Conservation (phyloP, 257 asterid species). For the Verbascum thapsus region DNA sequence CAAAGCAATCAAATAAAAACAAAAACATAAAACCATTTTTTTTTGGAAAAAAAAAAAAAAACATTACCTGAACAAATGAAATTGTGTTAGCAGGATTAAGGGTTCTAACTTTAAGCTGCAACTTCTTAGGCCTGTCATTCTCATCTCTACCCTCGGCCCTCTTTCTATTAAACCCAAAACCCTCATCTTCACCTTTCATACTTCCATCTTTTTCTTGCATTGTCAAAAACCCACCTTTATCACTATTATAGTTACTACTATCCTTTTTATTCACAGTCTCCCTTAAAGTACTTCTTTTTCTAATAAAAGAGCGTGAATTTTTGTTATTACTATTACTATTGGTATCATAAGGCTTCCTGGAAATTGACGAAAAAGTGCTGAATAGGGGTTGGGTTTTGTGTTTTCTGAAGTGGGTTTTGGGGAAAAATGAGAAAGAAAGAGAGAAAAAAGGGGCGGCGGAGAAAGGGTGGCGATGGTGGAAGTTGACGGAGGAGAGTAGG, state of each 20-base stretch:
- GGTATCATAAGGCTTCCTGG: conserved; percentile 37
- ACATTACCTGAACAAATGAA: conserved; percentile 72
- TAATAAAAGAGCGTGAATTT: conserved; percentile 46
- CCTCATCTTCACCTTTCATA: conserved; percentile 30
- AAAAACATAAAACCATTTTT: neutral
- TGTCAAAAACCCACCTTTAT: conserved; percentile 38
- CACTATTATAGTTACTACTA: conserved; percentile 28
- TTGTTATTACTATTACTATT: neutral
- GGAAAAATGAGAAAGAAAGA: conserved; percentile 30
- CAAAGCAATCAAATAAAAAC: neutral
- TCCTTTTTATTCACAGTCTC: conserved; percentile 40
- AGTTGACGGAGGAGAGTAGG: conserved; percentile 63
- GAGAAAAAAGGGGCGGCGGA: conserved; percentile 37
- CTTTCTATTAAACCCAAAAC: conserved; percentile 63
- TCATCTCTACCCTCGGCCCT: conserved; percentile 87
- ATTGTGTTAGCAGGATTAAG: conserved; percentile 81
- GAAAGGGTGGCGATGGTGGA: conserved; percentile 48
- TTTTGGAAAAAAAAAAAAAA: neutral
- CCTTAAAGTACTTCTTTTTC: conserved; percentile 38
- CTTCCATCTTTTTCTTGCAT: conserved; percentile 50
- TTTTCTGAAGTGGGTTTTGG: conserved; percentile 24
- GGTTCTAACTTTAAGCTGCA: conserved; percentile 74
- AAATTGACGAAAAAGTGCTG: conserved; percentile 43
- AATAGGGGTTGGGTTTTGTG: conserved; percentile 36
- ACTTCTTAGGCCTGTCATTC: conserved; percentile 50